A percentile compares a stretch with the other conserved stretches of the same genome.
phyloP scores from a whole-genome alignment of 1,139 yeast species.

The Geotrichum histeridarum region DNA sequence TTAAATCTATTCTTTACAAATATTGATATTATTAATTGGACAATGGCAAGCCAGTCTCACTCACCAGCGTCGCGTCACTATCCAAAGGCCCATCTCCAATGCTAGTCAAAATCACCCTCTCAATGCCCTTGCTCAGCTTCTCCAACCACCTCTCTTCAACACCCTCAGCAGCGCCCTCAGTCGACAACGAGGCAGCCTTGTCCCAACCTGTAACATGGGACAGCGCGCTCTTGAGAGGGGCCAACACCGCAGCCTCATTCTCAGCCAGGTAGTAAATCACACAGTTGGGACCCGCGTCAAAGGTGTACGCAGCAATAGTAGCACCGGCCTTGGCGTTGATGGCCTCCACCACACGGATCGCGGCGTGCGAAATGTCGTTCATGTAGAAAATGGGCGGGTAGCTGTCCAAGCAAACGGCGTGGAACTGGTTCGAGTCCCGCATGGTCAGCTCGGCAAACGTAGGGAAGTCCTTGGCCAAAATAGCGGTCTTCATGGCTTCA shows the following conservation, averaged over 20 bases:
- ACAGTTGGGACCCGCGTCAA: conserved; percentile 98
- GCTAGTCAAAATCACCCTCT: conserved; percentile 73
- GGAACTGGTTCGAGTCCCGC: conserved; percentile 96
- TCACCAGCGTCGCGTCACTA: conserved; percentile 13
- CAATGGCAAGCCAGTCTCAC: conserved; percentile 15
- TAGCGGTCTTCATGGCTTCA: conserved; percentile 73
- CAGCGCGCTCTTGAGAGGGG: conserved; percentile 42
- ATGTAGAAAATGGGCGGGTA: conserved; percentile 93
- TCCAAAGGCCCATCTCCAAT: conserved; percentile 77
- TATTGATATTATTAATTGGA: background rate
- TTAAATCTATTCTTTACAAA: background rate
- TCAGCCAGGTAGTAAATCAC: conserved; percentile 80
- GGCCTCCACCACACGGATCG: conserved; percentile 74
- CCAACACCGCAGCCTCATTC: conserved; percentile 58
- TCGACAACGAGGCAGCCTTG: conserved; percentile 37
- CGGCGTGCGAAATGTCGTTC: conserved; percentile 88
- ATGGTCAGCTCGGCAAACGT: conserved; percentile 85
- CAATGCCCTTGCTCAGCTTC: conserved; percentile 62
- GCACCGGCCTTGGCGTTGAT: conserved; percentile 61
- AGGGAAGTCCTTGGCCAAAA: conserved; percentile 63
- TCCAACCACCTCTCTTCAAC: conserved; percentile 44
- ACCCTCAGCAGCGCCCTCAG: conserved; percentile 35
- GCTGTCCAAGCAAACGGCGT: conserved; percentile 92
- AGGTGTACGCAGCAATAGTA: conserved; percentile 87
- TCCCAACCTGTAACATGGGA: conserved; percentile 68